A percentile compares a stretch with the other conserved stretches of the same genome.
phyloP scores from a whole-genome alignment of 352 stramenopile genomes.

The Blastocystis sp. region DNA sequence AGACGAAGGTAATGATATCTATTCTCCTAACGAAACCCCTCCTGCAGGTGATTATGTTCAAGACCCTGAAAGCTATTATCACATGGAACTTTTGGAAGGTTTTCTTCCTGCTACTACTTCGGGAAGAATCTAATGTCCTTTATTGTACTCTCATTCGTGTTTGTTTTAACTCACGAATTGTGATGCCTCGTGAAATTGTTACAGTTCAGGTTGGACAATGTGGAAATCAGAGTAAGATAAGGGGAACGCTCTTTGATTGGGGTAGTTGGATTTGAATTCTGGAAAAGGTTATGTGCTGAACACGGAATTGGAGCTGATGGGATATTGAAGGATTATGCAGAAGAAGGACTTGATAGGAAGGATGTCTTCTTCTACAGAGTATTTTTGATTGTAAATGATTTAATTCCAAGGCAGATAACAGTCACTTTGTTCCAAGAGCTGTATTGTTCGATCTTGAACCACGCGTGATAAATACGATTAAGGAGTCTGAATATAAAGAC shows the following conservation, averaged over 20 bases:
- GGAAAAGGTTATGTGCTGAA: slow-evolving; percentile 95
- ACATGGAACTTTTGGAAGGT: background rate
- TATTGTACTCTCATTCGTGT: background rate
- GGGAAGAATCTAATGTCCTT: no score
- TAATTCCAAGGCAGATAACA: slow-evolving; percentile 77
- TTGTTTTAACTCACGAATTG: background rate
- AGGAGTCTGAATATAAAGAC: slow-evolving; percentile 81
- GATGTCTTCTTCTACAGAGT: slow-evolving; percentile 99
- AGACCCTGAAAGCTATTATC: background rate
- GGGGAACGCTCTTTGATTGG: background rate
- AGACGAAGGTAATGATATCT: background rate
- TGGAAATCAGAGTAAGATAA: slow-evolving; percentile 85
- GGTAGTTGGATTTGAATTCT: slow-evolving; percentile 94
- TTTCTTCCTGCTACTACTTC: background rate
- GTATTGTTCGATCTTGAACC: slow-evolving; percentile 95
- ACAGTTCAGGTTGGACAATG: slow-evolving; percentile 97
- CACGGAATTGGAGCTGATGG: slow-evolving; percentile 94
- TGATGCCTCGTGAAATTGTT: slow-evolving; percentile 97
- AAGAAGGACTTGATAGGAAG: slow-evolving; percentile 84
- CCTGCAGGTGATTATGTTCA: background rate
- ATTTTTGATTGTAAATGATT: background rate
- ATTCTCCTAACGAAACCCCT: background rate
- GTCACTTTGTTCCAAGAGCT: slow-evolving; percentile 93
- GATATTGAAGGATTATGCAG: slow-evolving; percentile 85
- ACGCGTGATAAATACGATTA: slow-evolving; percentile 82